phyloP scores from a whole-genome alignment of 495 filamentous ascomycete genomes.

The Aspergillus kassunensis region DNA sequence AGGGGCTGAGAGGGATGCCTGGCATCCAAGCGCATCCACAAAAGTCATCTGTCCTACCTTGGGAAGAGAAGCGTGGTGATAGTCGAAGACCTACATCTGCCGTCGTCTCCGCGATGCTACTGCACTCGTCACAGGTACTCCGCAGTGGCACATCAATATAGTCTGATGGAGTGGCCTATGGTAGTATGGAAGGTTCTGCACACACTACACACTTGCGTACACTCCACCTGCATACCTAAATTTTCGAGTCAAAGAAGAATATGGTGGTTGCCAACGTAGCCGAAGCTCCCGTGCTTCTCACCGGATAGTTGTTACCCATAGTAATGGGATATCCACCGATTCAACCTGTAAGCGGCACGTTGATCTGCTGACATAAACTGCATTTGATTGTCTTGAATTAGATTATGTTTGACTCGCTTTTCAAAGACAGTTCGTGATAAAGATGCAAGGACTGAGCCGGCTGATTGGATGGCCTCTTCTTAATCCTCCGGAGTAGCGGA shows the following conservation, averaged over 20 bases:
- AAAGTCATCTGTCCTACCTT: not conserved
- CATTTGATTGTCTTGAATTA: no score
- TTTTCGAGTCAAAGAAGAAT: not conserved
- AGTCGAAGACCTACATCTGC: not conserved
- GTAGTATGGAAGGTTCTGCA: not conserved
- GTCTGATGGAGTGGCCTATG: not conserved
- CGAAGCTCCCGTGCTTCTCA: conserved; percentile 18
- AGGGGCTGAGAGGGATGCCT: not conserved
- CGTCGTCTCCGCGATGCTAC: conserved; percentile 8
- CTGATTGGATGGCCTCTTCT: no score
- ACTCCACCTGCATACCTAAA: not conserved
- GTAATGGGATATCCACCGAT: no score
- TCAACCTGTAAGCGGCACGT: no score
- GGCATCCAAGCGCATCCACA: not conserved
- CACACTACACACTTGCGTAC: not conserved
- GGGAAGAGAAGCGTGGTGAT: not conserved
- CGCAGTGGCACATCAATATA: not conserved
- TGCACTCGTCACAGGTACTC: conserved; percentile 17
- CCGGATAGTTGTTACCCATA: no score
- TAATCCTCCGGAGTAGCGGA: no score
- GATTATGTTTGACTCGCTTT: no score
- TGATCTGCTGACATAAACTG: no score
- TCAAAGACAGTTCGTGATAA: no score
- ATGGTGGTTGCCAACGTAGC: conserved; percentile 5
- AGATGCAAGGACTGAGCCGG: no score